A percentile compares a stretch with the other conserved stretches of the same genome.
phyloP scores from a whole-genome alignment of 2,329 filamentous ascomycete genomes.

The Herpotrichia juniperi region DNA sequence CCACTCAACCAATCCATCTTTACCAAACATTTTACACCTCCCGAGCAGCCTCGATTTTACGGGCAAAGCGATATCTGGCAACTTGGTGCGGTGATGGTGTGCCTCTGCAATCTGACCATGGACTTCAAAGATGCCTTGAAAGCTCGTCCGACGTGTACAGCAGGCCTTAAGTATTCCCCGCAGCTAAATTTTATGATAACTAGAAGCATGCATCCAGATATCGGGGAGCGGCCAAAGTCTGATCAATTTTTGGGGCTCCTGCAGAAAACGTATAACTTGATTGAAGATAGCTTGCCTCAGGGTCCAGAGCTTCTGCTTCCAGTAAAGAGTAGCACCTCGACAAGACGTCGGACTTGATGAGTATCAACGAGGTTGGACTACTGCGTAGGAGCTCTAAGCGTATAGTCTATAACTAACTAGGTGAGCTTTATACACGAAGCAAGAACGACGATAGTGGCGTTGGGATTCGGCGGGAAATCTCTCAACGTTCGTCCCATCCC shows the following conservation, averaged over 20 bases:
- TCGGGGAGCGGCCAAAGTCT: neutral
- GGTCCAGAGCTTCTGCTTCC: neutral
- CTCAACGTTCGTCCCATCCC: constrained; percentile 27
- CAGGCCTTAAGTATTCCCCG: constrained; percentile 12
- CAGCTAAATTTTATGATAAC: neutral
- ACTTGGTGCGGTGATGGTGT: constrained; percentile 18
- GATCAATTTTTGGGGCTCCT: too few relatives aligned
- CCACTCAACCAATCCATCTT: constrained; percentile 2
- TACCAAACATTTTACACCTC: constrained; percentile 19
- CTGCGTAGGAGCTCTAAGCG: too few relatives aligned
- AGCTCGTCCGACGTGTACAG: neutral
- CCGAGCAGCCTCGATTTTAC: constrained; percentile 17
- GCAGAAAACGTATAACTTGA: neutral
- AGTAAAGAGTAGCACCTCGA: too few relatives aligned
- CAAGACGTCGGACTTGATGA: too few relatives aligned
- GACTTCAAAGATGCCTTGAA: neutral
- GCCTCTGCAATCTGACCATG: constrained; percentile 10
- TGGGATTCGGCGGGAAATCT: too few relatives aligned
- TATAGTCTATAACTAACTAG: too few relatives aligned
- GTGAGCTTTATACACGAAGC: too few relatives aligned
- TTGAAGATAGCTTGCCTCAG: neutral
- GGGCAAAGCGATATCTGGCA: constrained; percentile 24
- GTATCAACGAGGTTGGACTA: too few relatives aligned
- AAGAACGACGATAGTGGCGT: too few relatives aligned
- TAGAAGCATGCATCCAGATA: neutral